phyloP scores from a whole-genome alignment of 345 rosid species.

The Gossypium mustelinum region DNA sequence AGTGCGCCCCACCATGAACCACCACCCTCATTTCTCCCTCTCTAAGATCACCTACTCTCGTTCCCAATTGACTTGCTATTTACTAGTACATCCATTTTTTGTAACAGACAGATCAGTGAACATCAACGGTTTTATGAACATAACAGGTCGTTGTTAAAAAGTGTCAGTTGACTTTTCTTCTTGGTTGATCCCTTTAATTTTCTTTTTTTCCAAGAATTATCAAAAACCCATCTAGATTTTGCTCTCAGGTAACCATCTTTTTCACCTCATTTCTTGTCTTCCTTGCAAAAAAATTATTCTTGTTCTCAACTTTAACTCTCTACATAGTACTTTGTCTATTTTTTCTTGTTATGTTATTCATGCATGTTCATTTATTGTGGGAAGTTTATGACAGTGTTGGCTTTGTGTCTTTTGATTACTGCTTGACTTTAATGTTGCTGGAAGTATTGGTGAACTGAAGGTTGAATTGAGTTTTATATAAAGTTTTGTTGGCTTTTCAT shows the following conservation, averaged over 20 bases:
- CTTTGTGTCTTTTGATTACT: neutral
- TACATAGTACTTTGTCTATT: neutral
- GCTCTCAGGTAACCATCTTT: constrained; percentile 2
- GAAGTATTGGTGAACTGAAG: neutral
- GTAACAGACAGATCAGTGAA: neutral
- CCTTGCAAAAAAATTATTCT: neutral
- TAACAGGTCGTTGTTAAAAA: constrained; percentile 22
- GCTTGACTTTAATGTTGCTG: neutral
- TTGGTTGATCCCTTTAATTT: neutral
- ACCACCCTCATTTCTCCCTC: neutral
- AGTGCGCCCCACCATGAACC: constrained; percentile 6
- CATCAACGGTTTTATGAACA: constrained; percentile 29
- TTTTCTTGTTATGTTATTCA: neutral
- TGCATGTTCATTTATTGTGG: constrained; percentile 3
- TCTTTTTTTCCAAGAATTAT: neutral
- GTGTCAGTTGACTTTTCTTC: neutral
- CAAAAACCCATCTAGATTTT: constrained; percentile 14
- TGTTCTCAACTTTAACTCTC: neutral
- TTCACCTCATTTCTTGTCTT: neutral
- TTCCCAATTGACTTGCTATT: constrained; percentile 1
- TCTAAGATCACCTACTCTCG: neutral
- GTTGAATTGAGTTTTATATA: neutral
- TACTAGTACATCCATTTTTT: neutral
- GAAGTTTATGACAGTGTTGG: neutral
- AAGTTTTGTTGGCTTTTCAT: neutral